These are phyloP conservation scores for Sugiyamaella novakii DNA, from an alignment of 1,139 yeast genomes.

Conservation along the genomic window DNA sequence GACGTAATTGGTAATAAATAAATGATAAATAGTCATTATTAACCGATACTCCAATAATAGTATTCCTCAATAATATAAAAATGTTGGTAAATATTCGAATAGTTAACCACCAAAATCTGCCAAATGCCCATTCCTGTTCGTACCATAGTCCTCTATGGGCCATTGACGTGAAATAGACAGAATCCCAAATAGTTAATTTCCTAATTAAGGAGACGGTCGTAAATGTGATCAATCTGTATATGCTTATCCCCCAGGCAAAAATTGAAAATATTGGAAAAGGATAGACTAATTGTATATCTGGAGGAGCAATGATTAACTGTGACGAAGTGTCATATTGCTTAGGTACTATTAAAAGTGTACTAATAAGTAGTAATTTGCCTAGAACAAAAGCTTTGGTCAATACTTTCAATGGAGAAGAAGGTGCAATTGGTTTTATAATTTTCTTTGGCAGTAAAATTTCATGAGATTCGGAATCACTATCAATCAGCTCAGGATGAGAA, in stretches of 20 bases:
- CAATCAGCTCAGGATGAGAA: not conserved
- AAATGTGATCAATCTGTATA: not conserved
- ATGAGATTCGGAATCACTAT: not conserved
- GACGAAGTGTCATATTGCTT: constrained; percentile 56
- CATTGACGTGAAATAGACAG: constrained; percentile 69
- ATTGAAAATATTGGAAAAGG: constrained; percentile 1
- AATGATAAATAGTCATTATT: constrained; percentile 13
- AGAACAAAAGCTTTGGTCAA: constrained; percentile 34
- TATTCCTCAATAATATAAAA: not conserved
- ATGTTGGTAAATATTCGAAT: constrained; percentile 39
- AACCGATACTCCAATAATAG: not conserved
- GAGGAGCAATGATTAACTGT: constrained; percentile 36
- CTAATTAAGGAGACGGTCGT: constrained; percentile 16
- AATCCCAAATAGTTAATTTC: constrained; percentile 74
- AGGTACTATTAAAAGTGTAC: constrained; percentile 47
- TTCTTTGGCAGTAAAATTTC: not conserved
- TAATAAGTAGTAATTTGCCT: constrained; percentile 46
- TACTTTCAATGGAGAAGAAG: constrained; percentile 4
- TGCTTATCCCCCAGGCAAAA: not conserved
- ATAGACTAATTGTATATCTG: not conserved
- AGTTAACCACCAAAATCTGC: constrained; percentile 71
- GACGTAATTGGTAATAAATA: constrained; percentile 23
- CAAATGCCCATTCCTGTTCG: constrained; percentile 92
- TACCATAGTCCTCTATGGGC: constrained; percentile 54
- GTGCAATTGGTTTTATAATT: not conserved